A percentile compares a stretch with the other conserved stretches of the same genome.
Evolutionary conservation across 2,329 filamentous ascomycete genomes (phyloP).

Genomic region (Penicillium psychrosexuale): DNA sequence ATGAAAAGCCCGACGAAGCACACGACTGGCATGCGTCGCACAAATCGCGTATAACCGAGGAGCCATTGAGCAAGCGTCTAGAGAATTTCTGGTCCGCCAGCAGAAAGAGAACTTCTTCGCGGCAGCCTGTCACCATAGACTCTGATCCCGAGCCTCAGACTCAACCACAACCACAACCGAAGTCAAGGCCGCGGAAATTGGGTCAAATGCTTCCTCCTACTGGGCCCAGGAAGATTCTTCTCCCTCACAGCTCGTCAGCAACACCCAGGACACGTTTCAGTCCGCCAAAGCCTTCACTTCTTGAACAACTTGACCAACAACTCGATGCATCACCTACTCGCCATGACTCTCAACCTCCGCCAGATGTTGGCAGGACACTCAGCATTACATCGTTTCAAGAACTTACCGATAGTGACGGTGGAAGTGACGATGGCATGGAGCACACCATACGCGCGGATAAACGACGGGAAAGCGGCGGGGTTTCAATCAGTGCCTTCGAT

Average conservation of each 20-base stretch:
- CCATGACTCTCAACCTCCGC: conserved; percentile 28
- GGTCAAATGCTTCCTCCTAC: conserved; percentile 26
- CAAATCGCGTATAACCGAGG: conserved; percentile 28
- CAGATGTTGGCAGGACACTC: conserved; percentile 24
- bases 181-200: conserved; percentile 20
- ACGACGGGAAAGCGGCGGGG: conserved; percentile 25
- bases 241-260: conserved; percentile 34
- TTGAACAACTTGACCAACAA: conserved; percentile 38
- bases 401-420: conserved; percentile 20
- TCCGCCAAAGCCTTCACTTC: conserved; percentile 40
- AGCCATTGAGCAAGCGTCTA: conserved; percentile 37
- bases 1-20: conserved; percentile 28
- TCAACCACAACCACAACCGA: not conserved
- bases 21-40: conserved; percentile 30
- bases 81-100: conserved; percentile 41
- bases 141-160: conserved; percentile 4
- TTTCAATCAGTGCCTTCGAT: conserved; percentile 31
- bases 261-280: conserved; percentile 41
- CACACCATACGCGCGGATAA: conserved; percentile 24
- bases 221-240: conserved; percentile 30
- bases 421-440: conserved; percentile 16
- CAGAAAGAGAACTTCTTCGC: conserved; percentile 19
- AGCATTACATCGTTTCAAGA: conserved; percentile 21
- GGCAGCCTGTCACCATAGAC: not conserved
- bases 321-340: conserved; percentile 39